Percentiles rank a stretch among this genome's conserved stretches.
phyloP scores from a whole-genome alignment of 768 basidiomycete genomes.

The Cystobasidium ongulense region DNA sequence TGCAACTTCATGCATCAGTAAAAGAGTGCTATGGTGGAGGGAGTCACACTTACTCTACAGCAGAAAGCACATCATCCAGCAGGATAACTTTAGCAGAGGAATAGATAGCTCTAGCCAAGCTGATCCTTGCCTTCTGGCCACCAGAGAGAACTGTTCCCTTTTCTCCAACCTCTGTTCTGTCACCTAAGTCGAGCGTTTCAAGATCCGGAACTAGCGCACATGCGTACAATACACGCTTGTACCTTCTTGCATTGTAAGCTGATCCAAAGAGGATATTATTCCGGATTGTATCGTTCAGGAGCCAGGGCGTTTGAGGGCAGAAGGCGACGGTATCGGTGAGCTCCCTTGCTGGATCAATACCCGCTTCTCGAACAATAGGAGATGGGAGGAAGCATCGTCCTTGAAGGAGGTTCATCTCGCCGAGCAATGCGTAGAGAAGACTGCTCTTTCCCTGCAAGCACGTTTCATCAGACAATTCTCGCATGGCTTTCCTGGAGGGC shows the following conservation, averaged over 20 bases:
- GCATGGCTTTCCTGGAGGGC: background rate
- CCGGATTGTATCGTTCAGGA: conserved; percentile 70
- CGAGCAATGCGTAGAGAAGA: conserved; percentile 38
- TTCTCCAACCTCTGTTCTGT: conserved; percentile 53
- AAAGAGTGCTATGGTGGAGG: background rate
- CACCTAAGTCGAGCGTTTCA: conserved; percentile 62
- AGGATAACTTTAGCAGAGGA: conserved; percentile 57
- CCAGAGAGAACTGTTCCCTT: conserved; percentile 32
- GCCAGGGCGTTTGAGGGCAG: conserved; percentile 60
- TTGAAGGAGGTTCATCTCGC: conserved; percentile 40
- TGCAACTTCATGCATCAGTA: background rate
- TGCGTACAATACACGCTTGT: conserved; percentile 61
- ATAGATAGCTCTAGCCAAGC: conserved; percentile 84
- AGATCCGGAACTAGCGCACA: conserved; percentile 69
- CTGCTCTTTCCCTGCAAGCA: conserved; percentile 35
- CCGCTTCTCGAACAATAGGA: conserved; percentile 29
- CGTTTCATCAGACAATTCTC: background rate
- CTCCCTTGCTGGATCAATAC: conserved; percentile 48
- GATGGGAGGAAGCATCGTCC: conserved; percentile 23
- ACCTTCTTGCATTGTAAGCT: conserved; percentile 57
- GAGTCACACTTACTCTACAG: conserved; percentile 53
- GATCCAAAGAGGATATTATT: conserved; percentile 74
- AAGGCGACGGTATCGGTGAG: conserved; percentile 58
- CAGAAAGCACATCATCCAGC: conserved; percentile 40
- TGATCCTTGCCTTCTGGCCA: conserved; percentile 46